phyloP scores from a whole-genome alignment of 2,329 filamentous ascomycete species.

The Cladosporium cucumerinum region DNA sequence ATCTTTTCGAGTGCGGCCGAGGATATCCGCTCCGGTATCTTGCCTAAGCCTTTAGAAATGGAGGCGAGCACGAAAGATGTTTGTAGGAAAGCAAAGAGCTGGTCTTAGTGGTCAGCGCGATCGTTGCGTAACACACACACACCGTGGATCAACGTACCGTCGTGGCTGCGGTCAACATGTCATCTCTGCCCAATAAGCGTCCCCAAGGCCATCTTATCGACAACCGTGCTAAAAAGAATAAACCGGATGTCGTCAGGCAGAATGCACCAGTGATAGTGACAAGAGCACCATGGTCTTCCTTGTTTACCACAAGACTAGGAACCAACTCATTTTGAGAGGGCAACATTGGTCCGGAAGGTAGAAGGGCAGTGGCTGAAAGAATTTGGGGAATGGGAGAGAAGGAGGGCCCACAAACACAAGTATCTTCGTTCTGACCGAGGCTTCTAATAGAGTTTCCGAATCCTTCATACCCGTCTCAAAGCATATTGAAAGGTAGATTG shows the following conservation, averaged over 20 bases:
- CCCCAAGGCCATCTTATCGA: background rate
- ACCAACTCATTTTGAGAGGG: background rate
- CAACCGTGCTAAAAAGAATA: background rate
- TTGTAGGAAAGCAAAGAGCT: too few species aligned
- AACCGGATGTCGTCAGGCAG: background rate
- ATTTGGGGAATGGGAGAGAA: background rate
- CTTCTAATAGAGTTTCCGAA: too few species aligned
- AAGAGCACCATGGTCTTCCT: background rate
- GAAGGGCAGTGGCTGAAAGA: background rate
- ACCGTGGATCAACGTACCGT: too few species aligned
- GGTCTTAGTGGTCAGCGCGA: too few species aligned
- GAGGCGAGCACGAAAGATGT: too few species aligned
- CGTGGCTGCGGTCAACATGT: background rate
- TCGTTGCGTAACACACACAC: too few species aligned
- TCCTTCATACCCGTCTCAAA: too few species aligned
- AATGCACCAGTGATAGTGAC: background rate
- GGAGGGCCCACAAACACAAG: background rate
- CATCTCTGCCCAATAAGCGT: background rate
- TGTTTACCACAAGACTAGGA: constrained; percentile 1
- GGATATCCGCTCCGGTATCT: too few species aligned
- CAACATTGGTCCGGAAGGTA: background rate
- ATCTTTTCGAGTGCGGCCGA: too few species aligned
- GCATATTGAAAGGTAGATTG: too few species aligned
- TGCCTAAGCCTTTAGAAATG: too few species aligned
- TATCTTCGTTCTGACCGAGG: background rate